Conservation (phyloP, 495 filamentous ascomycete genomes). For the Halenospora varia region DNA sequence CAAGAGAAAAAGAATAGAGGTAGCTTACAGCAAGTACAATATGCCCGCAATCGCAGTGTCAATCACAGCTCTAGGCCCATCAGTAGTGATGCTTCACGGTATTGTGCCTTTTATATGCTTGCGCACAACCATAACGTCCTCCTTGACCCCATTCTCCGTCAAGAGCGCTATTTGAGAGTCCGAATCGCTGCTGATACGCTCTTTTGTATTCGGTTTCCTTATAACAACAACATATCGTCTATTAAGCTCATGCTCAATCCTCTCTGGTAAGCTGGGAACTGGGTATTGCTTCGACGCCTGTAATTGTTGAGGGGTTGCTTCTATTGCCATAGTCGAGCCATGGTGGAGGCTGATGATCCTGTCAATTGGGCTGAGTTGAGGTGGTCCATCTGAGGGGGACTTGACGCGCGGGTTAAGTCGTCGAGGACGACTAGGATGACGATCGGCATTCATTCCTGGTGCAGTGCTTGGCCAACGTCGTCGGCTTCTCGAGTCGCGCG, state of each 20-base stretch:
- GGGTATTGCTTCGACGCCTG: slow-evolving; percentile 12
- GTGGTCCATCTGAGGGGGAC: neutral
- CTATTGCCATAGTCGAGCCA: slow-evolving; percentile 11
- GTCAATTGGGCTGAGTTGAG: slow-evolving; percentile 9
- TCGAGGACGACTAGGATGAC: slow-evolving; percentile 2
- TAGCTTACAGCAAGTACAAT: slow-evolving; percentile 7
- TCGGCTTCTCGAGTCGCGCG: too few species aligned
- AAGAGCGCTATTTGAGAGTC: too few species aligned
- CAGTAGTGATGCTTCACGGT: neutral
- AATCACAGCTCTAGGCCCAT: slow-evolving; percentile 9
- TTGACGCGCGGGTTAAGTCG: neutral
- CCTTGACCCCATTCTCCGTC: too few species aligned
- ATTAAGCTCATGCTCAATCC: slow-evolving; percentile 10
- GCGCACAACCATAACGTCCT: too few species aligned
- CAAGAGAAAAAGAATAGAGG: neutral
- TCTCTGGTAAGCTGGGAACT: slow-evolving; percentile 9
- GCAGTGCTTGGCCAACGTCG: neutral
- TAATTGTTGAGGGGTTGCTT: slow-evolving; percentile 10
- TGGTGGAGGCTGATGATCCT: slow-evolving; percentile 6
- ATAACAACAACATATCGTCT: too few species aligned
- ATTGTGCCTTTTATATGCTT: neutral
- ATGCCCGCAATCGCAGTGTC: neutral
- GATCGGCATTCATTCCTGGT: neutral
- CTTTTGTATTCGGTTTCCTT: too few species aligned
- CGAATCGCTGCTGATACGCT: too few species aligned